Evolutionary conservation across 169 alveolate species (phyloP), one percentile per base, ranked within the genome.

Genomic region (Eimeria necatrix): DNA sequence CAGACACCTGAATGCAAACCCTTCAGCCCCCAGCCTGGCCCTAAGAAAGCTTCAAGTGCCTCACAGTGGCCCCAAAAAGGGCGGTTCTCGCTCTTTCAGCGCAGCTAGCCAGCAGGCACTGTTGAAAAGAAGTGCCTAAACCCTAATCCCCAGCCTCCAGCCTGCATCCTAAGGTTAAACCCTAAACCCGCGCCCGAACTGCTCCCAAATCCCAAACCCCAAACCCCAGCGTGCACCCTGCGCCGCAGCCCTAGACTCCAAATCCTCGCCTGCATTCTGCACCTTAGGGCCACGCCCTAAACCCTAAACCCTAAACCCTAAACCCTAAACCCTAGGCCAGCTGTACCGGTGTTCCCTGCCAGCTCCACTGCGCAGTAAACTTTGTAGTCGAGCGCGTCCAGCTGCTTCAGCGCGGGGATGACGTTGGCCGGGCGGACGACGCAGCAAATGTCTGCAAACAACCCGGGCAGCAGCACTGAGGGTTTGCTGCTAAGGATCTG

Each of bases 361-460:
- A 97, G 96, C 94, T 98, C 99, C 60, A 98, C 97, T 81, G 98
- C 97, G 83, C 99, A 98, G 96, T 95, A 98, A 7, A 98, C 98
- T 53, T 96, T 95, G 96, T 98, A 98, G 93, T 98, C 99, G 59
- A 96, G 96, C 71, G 96, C 97, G 64, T 98, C 97, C 71, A 98
- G 97, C 84, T 96, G 96, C 94, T 97, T 95, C 76, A 98, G 95
- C 84, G 97, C 97, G 48, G 96, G 97, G 22, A 97, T 97, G 20
- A 97, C 96, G 71, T 95, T 97, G 91, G 96, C 96, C 53, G 97
- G 98, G 93, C 99, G 94, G 88, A 98, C 95, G 52, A 83, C 96
- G 60, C 96, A 94, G 76, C 96, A 94, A 16, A 94, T 52, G 51
- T 24, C 96, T 94, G 96, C 89, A 60, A 20, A 32, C 9, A 4